Base-by-base conservation (phyloP, 129 eudicot species). In the Tagetes erecta region DNA sequence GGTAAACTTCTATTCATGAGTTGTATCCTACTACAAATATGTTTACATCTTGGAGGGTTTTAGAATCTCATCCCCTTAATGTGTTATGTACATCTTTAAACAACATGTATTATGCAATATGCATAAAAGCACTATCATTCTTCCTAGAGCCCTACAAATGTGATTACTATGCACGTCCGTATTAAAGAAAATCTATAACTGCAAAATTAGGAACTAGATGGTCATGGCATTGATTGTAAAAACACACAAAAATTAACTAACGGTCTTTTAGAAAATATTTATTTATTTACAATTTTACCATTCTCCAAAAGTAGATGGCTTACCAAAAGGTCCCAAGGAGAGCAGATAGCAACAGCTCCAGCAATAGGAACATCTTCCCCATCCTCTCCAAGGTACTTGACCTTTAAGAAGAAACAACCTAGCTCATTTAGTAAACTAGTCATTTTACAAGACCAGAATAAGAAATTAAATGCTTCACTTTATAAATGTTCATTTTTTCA, bases 281-380 rank as follows among this genome's bases (percentile, higher is more conserved):
- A 8, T 8, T 31, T 66, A 55, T 36, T 51, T 49, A 6, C 45
- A 12, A 35, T n/a, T 64, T 55, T 9, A 42, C 58, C 11, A 44
- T 9, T 53, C 8, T 45, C 62, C 6, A 47, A 40, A 8, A 46
- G 60, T 73, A 62, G 67, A 55, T 47, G n/a, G 80, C 91, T 84
- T 38, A 94, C 98, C 96, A 94, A 83, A 64, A 91, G 91, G 80
- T 94, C 98, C 98, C 99, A 94, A 67, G 99, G 99, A 73, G 83
- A 86, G 86, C 93, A 91, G 51, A 94, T 59, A 47, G 99, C 93
- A 65, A 66, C 97, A 11, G 97, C 99, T 44, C 99, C 99, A 13
- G 96, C 89, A 82, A 94, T 72, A 50, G 97, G 96, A 76, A 84
- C 83, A 80, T 90, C 84, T 58, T 88, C 96, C 57, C 99, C 99